phyloP scores from a whole-genome alignment of 108 stramenopile genomes.

The Hondaea fermentalgiana region DNA sequence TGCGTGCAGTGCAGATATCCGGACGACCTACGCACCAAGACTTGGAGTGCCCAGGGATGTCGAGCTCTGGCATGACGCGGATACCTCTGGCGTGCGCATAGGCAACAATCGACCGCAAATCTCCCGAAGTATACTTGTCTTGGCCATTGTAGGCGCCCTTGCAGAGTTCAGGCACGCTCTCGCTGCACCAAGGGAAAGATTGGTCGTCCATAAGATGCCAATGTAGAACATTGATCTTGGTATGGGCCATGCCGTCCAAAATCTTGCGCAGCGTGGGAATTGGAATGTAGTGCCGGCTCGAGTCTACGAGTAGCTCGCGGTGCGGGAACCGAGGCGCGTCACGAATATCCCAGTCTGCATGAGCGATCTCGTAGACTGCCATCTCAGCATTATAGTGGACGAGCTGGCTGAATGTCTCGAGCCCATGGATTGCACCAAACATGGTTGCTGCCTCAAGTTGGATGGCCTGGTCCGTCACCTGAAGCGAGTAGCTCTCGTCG shows the following conservation, averaged over 20 bases:
- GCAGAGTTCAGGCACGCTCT: not conserved
- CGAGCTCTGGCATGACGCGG: constrained; percentile 24
- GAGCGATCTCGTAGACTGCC: constrained; percentile 9
- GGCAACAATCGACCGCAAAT: not conserved
- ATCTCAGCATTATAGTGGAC: constrained; percentile 27
- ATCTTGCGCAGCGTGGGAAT: constrained; percentile 46
- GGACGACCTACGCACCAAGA: constrained; percentile 18
- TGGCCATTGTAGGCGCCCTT: not conserved
- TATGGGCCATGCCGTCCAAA: constrained; percentile 57
- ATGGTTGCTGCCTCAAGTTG: constrained; percentile 19
- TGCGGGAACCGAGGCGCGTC: constrained; percentile 56
- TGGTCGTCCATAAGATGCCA: constrained; percentile 64
- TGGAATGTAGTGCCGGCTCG: constrained; percentile 63
- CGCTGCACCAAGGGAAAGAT: constrained; percentile 42
- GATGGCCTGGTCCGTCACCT: not conserved
- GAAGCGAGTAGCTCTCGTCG: constrained; percentile 73
- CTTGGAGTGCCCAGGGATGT: constrained; percentile 24
- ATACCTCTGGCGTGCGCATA: constrained; percentile 13
- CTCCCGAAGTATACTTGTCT: not conserved
- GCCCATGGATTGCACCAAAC: constrained; percentile 50
- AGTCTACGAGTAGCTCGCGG: constrained; percentile 70
- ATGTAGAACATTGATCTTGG: constrained; percentile 68
- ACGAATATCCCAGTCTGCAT: constrained; percentile 34
- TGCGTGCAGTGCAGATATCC: not conserved
- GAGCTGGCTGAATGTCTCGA: constrained; percentile 60